Percentiles rank a stretch among this genome's conserved stretches.
Conservation (phyloP, 225 moss, liverwort and hornwort genomes). For the Polytrichum formosum region DNA sequence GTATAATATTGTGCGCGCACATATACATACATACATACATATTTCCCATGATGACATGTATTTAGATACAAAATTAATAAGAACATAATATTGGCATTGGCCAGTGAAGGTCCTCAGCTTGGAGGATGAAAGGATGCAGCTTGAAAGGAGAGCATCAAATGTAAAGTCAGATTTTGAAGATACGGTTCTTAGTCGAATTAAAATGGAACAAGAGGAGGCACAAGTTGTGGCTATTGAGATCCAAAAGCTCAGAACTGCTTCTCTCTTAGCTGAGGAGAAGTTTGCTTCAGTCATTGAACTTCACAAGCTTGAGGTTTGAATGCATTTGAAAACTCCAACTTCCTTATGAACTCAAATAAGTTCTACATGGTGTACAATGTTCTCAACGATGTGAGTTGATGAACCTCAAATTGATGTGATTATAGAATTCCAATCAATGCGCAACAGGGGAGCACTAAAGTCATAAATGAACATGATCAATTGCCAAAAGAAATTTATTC, state of each 20-base stretch:
- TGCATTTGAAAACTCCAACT: background rate
- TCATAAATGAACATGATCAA: no score
- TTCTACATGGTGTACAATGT: background rate
- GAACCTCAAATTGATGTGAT: background rate
- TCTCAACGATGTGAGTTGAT: background rate
- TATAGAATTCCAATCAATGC: background rate
- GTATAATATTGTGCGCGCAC: background rate
- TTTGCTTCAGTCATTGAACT: background rate
- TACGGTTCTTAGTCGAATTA: background rate
- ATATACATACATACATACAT: background rate
- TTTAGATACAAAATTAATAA: background rate
- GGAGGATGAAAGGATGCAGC: background rate
- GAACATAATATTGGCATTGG: background rate
- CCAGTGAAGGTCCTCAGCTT: background rate
- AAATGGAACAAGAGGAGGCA: slow-evolving; percentile 1
- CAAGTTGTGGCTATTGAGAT: background rate
- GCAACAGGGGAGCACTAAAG: background rate
- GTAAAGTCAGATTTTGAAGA: background rate
- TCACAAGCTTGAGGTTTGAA: slow-evolving; percentile 2
- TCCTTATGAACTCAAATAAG: background rate
- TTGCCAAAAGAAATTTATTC: background rate
- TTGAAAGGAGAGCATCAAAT: background rate
- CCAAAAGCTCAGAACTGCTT: background rate
- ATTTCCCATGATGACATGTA: background rate
- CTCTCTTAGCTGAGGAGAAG: background rate